These are phyloP conservation scores for Choiromyces venosus DNA, from an alignment of 495 filamentous ascomycete genomes.

Conservation along the genomic window DNA sequence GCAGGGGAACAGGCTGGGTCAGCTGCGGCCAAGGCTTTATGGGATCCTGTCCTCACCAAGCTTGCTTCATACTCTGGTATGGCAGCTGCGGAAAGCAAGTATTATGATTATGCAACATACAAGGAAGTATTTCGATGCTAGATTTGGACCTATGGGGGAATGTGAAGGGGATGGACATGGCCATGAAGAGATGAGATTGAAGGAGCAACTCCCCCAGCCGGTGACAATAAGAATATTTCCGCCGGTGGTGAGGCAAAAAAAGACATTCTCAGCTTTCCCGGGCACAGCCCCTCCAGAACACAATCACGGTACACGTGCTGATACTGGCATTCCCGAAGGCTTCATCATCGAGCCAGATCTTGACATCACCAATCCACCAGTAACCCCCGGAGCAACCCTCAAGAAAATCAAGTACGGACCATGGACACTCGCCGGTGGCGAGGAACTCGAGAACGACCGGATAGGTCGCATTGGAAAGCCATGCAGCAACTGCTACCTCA, in stretches of 20 bases:
- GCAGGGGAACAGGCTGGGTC: too few species aligned
- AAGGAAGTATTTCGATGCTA: too few species aligned
- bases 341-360: background rate
- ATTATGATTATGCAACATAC: background rate
- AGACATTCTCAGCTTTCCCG: background rate
- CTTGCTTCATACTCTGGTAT: background rate
- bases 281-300: background rate
- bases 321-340: background rate
- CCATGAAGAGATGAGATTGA: too few species aligned
- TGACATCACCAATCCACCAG: background rate
- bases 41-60: background rate
- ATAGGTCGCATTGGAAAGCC: conserved; percentile 18
- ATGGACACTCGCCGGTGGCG: background rate
- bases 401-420: background rate
- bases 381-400: background rate
- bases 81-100: background rate
- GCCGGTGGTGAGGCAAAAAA: background rate
- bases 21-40: background rate
- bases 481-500: conserved; percentile 40
- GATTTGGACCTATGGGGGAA: too few species aligned
- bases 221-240: background rate
- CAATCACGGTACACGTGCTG: background rate
- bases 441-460: conserved; percentile 17
- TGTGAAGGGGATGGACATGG: too few species aligned
- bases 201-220: too few species aligned